Conservation (phyloP, 2,329 filamentous ascomycete species). For the Biscogniauxia marginata region DNA sequence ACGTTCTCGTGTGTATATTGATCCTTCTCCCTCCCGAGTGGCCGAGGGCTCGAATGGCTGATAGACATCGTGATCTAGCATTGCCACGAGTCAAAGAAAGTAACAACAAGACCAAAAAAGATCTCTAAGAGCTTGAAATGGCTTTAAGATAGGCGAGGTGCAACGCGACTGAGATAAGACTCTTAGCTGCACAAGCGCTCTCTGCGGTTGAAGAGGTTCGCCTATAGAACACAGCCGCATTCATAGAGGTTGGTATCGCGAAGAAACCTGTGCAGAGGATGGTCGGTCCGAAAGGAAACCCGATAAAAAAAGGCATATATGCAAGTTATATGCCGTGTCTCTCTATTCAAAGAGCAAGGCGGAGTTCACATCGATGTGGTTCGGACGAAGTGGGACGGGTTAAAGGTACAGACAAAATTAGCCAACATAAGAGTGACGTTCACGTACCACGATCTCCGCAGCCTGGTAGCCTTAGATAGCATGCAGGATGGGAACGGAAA, state of each 20-base stretch:
- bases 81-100: neutral
- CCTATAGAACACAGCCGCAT: neutral
- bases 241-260: neutral
- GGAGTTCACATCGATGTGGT: neutral
- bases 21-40: neutral
- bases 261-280: neutral
- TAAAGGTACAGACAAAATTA: neutral
- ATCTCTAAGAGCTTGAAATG: neutral
- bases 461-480: neutral
- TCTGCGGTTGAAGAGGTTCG: neutral
- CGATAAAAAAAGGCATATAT: neutral
- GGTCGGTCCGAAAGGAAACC: slow-evolving; percentile 1
- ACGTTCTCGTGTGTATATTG: neutral
- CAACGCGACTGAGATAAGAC: neutral
- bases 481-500: neutral
- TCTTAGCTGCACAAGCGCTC: neutral
- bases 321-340: neutral
- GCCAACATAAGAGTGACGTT: neutral
- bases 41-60: neutral
- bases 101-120: neutral
- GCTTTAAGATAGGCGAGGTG: neutral
- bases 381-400: neutral
- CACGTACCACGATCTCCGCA: neutral
- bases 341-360: neutral
- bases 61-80: neutral